These are phyloP conservation scores for Wickerhamiella allomyrinae DNA, from an alignment of 805 yeast genomes.

Conservation along the genomic window DNA sequence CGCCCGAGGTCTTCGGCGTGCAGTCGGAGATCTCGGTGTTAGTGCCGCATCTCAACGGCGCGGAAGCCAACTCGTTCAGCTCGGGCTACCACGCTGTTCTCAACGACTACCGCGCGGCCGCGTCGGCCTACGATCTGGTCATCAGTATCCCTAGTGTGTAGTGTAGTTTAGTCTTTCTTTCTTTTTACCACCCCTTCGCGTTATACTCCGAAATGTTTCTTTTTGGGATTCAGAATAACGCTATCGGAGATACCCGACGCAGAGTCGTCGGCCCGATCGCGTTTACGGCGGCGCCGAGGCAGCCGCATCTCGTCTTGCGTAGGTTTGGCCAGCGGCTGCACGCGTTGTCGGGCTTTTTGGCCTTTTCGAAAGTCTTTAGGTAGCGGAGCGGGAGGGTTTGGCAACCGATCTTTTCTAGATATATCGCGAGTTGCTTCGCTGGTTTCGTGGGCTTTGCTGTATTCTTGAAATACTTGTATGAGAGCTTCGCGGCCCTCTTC, in stretches of 20 bases:
- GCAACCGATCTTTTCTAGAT: too few relatives aligned
- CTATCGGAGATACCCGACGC: background rate
- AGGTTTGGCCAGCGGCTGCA: too few relatives aligned
- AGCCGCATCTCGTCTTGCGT: background rate
- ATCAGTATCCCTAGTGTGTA: background rate
- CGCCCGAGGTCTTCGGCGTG: background rate
- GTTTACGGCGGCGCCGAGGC: background rate
- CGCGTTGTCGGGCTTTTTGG: too few relatives aligned
- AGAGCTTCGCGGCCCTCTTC: too few relatives aligned
- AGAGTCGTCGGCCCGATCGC: background rate
- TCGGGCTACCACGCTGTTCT: background rate
- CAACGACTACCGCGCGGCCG: background rate
- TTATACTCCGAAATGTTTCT: background rate
- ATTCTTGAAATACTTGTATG: too few relatives aligned
- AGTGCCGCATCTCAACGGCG: background rate
- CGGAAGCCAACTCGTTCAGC: background rate
- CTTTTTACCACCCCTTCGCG: too few relatives aligned
- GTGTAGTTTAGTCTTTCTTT: too few relatives aligned
- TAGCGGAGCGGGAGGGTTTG: too few relatives aligned
- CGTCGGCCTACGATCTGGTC: background rate
- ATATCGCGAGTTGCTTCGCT: too few relatives aligned
- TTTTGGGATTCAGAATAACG: background rate
- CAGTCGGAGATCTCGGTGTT: background rate
- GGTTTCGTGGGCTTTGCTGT: too few relatives aligned
- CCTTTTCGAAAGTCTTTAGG: too few relatives aligned